phyloP scores from a whole-genome alignment of 2,329 filamentous ascomycete species.

The Trichophyton benhamiae region DNA sequence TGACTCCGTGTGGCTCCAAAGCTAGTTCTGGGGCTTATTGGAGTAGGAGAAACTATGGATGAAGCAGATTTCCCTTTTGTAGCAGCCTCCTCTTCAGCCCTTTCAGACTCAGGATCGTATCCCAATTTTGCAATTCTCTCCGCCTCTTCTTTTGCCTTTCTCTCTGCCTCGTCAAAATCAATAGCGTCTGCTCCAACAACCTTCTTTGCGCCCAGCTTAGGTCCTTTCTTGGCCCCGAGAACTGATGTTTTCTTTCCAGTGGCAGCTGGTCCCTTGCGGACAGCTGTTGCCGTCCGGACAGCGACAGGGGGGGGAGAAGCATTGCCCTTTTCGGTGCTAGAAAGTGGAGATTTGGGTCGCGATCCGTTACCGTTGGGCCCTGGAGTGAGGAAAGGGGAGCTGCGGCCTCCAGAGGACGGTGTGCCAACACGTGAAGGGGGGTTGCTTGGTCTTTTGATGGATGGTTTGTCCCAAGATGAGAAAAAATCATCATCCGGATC shows the following conservation, averaged over 20 bases:
- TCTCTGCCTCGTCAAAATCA: constrained; percentile 95
- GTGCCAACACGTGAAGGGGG: constrained; percentile 82
- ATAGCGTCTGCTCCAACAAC: constrained; percentile 60
- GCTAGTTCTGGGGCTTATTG: constrained; percentile 50
- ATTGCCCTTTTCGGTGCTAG: constrained; percentile 42
- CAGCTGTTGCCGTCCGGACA: constrained; percentile 63
- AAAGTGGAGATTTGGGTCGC: constrained; percentile 75
- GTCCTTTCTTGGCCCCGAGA: constrained; percentile 69
- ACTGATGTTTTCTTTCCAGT: constrained; percentile 69
- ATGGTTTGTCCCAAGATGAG: constrained; percentile 95
- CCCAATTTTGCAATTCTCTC: constrained; percentile 91
- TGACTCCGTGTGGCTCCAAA: constrained; percentile 48
- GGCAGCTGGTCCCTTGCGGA: constrained; percentile 58
- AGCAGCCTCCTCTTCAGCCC: constrained; percentile 31
- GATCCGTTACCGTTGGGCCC: constrained; percentile 53
- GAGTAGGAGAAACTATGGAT: constrained; percentile 61
- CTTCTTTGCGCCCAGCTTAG: constrained; percentile 89
- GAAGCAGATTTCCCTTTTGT: constrained; percentile 39
- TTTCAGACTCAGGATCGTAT: constrained; percentile 85
- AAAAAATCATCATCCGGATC: constrained; percentile 91
- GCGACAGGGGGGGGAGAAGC: constrained; percentile 46
- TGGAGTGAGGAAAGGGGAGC: constrained; percentile 81
- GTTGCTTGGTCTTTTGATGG: constrained; percentile 91
- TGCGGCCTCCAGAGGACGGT: constrained; percentile 66
- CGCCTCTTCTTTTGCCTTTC: constrained; percentile 92